Conservation (phyloP, 2,329 filamentous ascomycete genomes). For the Colletotrichum simmondsii region DNA sequence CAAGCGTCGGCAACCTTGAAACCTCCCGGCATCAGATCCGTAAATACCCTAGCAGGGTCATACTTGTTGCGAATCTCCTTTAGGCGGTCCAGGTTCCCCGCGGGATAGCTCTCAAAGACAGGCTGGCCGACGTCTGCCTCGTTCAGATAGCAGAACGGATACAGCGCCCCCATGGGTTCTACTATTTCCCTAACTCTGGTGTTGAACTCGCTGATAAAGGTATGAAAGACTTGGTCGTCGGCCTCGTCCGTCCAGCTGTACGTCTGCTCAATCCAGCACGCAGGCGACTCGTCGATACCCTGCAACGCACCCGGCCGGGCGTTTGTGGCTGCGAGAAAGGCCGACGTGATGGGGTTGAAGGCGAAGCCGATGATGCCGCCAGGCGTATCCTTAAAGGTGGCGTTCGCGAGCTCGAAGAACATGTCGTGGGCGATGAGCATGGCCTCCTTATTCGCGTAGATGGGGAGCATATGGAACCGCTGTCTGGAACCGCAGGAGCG, state of each 20-base stretch:
- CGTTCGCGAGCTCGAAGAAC: neutral
- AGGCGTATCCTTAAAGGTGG: neutral
- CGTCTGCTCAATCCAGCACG: neutral
- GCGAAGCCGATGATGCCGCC: neutral
- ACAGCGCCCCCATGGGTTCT: neutral
- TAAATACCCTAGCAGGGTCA: neutral
- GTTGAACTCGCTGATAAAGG: neutral
- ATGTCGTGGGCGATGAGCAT: constrained; percentile 5
- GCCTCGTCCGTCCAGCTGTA: constrained; percentile 6
- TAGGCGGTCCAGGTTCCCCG: neutral
- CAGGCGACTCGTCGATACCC: constrained; percentile 1
- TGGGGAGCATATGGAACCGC: neutral
- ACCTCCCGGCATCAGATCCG: neutral
- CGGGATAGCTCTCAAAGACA: constrained; percentile 7
- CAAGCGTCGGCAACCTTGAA: neutral
- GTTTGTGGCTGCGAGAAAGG: neutral
- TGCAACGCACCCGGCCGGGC: neutral
- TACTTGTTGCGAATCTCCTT: neutral
- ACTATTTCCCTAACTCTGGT: neutral
- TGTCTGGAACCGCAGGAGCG: neutral
- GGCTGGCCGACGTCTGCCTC: constrained; percentile 10
- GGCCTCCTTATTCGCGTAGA: neutral
- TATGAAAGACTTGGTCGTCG: neutral
- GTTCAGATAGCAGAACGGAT: constrained; percentile 11
- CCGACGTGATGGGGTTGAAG: constrained; percentile 4